These are phyloP conservation scores for Suillus luteus DNA, from an alignment of 768 basidiomycete species.

Conservation along the genomic window DNA sequence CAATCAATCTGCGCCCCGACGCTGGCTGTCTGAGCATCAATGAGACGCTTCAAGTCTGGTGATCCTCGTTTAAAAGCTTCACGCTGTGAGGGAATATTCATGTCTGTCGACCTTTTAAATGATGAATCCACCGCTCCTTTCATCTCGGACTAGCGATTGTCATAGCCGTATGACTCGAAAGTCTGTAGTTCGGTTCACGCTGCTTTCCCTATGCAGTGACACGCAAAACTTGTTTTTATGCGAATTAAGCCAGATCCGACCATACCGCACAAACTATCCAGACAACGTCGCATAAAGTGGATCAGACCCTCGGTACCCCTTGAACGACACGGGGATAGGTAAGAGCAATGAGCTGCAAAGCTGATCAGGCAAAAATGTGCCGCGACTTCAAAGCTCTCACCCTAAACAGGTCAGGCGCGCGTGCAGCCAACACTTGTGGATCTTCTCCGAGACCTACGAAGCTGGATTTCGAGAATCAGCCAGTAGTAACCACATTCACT, in stretches of 20 bases:
- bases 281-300: not conserved
- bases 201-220: not conserved
- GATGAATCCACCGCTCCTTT: not conserved
- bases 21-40: not conserved
- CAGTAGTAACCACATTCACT: not conserved
- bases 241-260: not conserved
- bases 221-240: not conserved
- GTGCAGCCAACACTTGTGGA: conserved; percentile 70
- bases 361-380: conserved; percentile 5
- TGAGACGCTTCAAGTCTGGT: not conserved
- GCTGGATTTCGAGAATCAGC: conserved; percentile 33
- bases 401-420: conserved; percentile 70
- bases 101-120: not conserved
- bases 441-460: conserved; percentile 88
- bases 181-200: not conserved
- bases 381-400: conserved; percentile 37
- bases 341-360: conserved; percentile 57
- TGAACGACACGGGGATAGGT: conserved; percentile 71
- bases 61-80: not conserved
- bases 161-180: not conserved
- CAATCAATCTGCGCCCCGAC: not conserved
- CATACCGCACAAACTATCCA: not conserved
- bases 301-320: conserved; percentile 47
- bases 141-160: not conserved
- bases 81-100: not conserved